These are phyloP conservation scores for Aechmea fasciata DNA, from an alignment of 176 grass and related monocot species.

Conservation along the genomic window DNA sequence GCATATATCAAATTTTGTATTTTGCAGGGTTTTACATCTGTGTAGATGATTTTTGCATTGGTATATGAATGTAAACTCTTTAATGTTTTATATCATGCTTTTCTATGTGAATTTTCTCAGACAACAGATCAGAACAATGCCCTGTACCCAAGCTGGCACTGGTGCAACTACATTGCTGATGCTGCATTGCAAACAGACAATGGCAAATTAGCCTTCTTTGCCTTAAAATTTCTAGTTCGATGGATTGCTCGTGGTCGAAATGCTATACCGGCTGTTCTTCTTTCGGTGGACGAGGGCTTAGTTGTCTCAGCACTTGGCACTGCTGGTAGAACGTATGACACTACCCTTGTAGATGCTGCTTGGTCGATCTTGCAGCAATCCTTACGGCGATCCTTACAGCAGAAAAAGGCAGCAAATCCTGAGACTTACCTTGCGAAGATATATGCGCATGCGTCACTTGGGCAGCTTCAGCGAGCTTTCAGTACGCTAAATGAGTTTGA, in stretches of 20 bases:
- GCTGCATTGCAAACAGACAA: slow-evolving; percentile 72
- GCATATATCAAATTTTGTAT: too few relatives aligned
- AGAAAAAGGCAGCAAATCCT: slow-evolving; percentile 66
- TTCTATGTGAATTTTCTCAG: slow-evolving; percentile 14
- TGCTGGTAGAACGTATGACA: slow-evolving; percentile 52
- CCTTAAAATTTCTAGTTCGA: slow-evolving; percentile 64
- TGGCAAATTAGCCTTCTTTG: slow-evolving; percentile 61
- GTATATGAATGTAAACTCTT: too few relatives aligned
- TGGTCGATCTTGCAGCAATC: slow-evolving; percentile 66
- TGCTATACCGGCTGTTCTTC: slow-evolving; percentile 35
- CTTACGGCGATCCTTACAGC: slow-evolving; percentile 55
- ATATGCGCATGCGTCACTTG: slow-evolving; percentile 77
- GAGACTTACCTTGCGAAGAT: slow-evolving; percentile 88
- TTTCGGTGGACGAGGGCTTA: slow-evolving; percentile 83
- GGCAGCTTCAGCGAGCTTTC: slow-evolving; percentile 80
- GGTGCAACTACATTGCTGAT: slow-evolving; percentile 63
- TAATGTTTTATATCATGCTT: too few relatives aligned
- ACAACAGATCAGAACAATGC: slow-evolving; percentile 76
- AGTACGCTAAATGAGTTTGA: slow-evolving; percentile 73
- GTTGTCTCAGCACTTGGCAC: slow-evolving; percentile 61
- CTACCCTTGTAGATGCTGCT: slow-evolving; percentile 60
- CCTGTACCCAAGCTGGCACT: slow-evolving; percentile 57
- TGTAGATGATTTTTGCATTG: too few relatives aligned
- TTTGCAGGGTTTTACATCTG: too few relatives aligned
- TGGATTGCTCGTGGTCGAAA: slow-evolving; percentile 73